Base-by-base conservation (phyloP, 495 filamentous ascomycete genomes). In the Chaetomium cochliodes region DNA sequence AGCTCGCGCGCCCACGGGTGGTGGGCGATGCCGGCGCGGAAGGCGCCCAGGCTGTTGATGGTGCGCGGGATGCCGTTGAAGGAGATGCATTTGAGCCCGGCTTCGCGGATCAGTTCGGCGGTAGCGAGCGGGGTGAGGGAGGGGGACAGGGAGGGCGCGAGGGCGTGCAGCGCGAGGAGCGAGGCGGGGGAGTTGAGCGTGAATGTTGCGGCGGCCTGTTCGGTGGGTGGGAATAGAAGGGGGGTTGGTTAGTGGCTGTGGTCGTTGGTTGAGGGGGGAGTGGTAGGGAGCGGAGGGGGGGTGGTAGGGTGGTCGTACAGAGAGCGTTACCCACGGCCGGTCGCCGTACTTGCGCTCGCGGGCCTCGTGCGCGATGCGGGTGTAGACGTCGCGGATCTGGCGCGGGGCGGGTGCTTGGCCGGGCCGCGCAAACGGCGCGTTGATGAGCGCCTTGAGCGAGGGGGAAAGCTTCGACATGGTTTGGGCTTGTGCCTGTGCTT, bases 51-150 rank as follows among this genome's bases (percentile, higher is more conserved):
- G 66, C 81, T 85, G 80, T 93, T 93, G 74, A 93, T 93, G 54
- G 85, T 89, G 60, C 90, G 85, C 4, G 90, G 90, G 69, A 93
- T 89, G 46, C 90, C 90, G 76, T 93, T 93, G 81, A 93, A 91
- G 51, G 84, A 85, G 72, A 93, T 92, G 74, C 89, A 92, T 73
- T 93, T 93, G 49, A 93, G 80, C 3, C 88, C 90, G 68, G 91
- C 82, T 69, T 92, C 90, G 67, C 90, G 86, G 81, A 93, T 90
- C 22, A 91, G 74, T 72, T 92, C 89, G 52, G 88, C 89, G 8
- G 84, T 82, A 46, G 80, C 76, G n/a, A 87, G 77, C 25, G 79
- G 71, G 23, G 78, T 74, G 28, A 63, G 42, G 26, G 37, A 11
- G 25, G 78, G 69, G 20, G 78, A 75, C 15, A 52, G 23, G 20